Evolutionary conservation across 2,329 filamentous ascomycete genomes (phyloP), one percentile per base, ranked within the genome.

Genomic region (Chaetoscypha palmicola): DNA sequence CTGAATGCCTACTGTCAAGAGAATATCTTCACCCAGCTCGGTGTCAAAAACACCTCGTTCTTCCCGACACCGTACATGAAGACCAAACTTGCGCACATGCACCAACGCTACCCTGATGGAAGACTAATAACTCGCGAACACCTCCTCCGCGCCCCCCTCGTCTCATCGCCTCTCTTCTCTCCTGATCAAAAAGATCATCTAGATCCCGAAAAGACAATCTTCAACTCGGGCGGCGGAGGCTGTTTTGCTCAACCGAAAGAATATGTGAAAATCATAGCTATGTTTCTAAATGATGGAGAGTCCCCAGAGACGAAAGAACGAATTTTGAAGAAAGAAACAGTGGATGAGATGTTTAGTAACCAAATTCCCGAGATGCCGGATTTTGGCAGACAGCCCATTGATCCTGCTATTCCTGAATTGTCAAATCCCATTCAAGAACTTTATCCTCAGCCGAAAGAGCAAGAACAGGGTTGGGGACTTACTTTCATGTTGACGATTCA

Each of bases 311-410:
- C 77, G 0, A 71, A 73, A 1, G 58, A 60, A 0, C 66, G 68
- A 40, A 71, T 86, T 23, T 66, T 86, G 5, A 64, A 68, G 16
- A 66, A 70, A 12, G 65, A 70, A 22, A 83, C 79, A 0, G 73
- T 86, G 0, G 69, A 79, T 10, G 62, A 73, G 23, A 81, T 86
- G 76, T 84, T 79, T 59, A 66, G 66, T 45, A 84, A 86, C 57
- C 79, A 80, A 50, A 72, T 82, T 39, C 68, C 73, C 0, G 47
- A 71, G 1, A 68, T 73, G 37, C 76, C 77, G 0, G 37, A 50
- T 37, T 50, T 49, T 38, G 48, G 37, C 7, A 2, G 40, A 3
- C 28, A 51, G 30, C 32, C 30, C 23, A 48, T 75, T 3, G 60
- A 69, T 0, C 66, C 67, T 1, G 62, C 71, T 1, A 76, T 77